Base-by-base conservation (phyloP, 1,139 yeast species). In the Yarrowia galli region DNA sequence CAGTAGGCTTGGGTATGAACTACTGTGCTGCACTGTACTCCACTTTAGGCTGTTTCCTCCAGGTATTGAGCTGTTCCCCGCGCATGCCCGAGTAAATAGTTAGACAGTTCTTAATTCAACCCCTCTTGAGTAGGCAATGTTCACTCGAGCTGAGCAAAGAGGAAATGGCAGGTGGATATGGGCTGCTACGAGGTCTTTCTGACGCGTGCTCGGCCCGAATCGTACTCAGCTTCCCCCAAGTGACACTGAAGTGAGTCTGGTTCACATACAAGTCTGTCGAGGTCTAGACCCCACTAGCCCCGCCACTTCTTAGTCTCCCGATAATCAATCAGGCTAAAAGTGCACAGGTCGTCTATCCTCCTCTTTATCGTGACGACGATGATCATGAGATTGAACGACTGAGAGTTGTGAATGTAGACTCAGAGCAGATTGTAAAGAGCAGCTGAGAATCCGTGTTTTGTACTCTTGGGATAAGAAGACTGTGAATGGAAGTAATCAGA, bases 31-130 rank as follows among this genome's bases (percentile, higher is more conserved):
- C 3, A 36, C 40, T 1, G 8, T 15, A 36, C n/a, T 5, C 45
- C 18, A 42, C 45, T 42, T 18, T 18, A 10, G 45, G 9, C 22
- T 12, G 20, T 20, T 18, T 9, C 45, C 9, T 15, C 18, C 23
- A 42, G 45, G 22, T 7, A 20, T 10, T 8, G 13, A 3, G 32
- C 32, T 13, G 12, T 22, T 43, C 25, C 48, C 48, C 25, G 7
- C 48, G 48, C 25, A 43, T 43, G 22, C 48, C 48, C 48, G 48
- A 22, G 48, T 43, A 43, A 42, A 18, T 42, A 12, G 32, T 28
- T 28, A 28, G 32, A 8, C 32, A 6, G 9, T 28, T 10, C 32
- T 8, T 5, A 28, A 42, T 38, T 38, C 2, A 15, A 15, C n/a
- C 18, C 18, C 22, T 18, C 45, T 42, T 18, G 20, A 15, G 12